Evolutionary conservation across 2,329 filamentous ascomycete species (phyloP).

Genomic region (Hypocrella siamensis): DNA sequence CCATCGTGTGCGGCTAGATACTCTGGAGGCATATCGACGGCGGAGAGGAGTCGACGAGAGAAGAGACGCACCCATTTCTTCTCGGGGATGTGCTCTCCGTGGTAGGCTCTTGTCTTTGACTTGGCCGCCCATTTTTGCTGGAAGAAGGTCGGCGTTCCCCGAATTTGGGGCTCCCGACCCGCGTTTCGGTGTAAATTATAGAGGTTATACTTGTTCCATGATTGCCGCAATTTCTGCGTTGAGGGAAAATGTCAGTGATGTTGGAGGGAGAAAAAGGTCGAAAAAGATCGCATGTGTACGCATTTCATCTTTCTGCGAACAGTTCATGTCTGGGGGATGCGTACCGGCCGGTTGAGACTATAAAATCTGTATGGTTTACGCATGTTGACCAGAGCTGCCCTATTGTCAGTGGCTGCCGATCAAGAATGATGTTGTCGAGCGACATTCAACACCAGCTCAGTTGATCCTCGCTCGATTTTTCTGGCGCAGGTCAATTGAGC

Average conservation of each 20-base stretch:
- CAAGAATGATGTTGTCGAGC: conserved; percentile 1
- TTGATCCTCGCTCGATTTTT: conserved; percentile 11
- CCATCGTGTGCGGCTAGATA: conserved; percentile 75
- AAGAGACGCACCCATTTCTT: conserved; percentile 93
- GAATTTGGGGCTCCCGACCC: conserved; percentile 15
- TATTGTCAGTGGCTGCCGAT: conserved; percentile 4
- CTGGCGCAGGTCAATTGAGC: conserved; percentile 11
- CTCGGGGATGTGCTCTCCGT: conserved; percentile 89
- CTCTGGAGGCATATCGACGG: conserved; percentile 68
- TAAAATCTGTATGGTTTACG: conserved; percentile 47
- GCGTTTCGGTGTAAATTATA: conserved; percentile 55
- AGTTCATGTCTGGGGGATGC: conserved; percentile 9
- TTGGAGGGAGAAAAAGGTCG: conserved; percentile 1
- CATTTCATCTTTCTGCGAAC: too few relatives aligned
- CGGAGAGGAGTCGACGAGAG: conserved; percentile 60
- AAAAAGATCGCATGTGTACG: too few relatives aligned
- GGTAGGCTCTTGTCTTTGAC: conserved; percentile 67
- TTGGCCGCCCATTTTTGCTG: conserved; percentile 98
- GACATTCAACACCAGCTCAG: not conserved
- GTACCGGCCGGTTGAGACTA: conserved; percentile 49
- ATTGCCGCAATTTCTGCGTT: conserved; percentile 84
- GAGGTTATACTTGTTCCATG: conserved; percentile 95
- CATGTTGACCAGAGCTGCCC: conserved; percentile 24
- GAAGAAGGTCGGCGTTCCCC: conserved; percentile 56
- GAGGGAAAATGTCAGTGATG: not conserved